phyloP scores from a whole-genome alignment of 352 stramenopile genomes.

The Phytophthora citrophthora region DNA sequence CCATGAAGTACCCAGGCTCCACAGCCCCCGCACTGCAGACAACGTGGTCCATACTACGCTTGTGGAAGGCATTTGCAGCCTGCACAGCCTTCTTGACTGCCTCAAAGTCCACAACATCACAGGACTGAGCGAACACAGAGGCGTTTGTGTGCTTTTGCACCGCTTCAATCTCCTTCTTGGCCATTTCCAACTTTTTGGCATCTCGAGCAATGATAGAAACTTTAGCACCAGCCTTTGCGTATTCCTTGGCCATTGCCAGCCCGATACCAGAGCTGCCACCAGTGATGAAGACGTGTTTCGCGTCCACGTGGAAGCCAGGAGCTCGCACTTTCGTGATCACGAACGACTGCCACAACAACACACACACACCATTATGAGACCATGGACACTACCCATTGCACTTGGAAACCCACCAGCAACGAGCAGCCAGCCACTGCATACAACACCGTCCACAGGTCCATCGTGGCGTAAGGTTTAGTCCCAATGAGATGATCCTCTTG shows the following conservation, averaged over 20 bases:
- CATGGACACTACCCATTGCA: not conserved
- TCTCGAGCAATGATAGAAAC: slow-evolving; percentile 52
- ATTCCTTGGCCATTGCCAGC: slow-evolving; percentile 49
- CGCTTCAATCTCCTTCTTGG: slow-evolving; percentile 44
- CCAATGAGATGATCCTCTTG: not conserved
- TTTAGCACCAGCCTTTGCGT: slow-evolving; percentile 48
- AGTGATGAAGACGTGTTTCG: slow-evolving; percentile 53
- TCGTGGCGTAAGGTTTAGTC: not conserved
- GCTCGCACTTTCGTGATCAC: slow-evolving; percentile 26
- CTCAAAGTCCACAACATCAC: slow-evolving; percentile 50
- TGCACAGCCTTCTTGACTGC: slow-evolving; percentile 45
- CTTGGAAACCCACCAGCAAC: slow-evolving; percentile 15
- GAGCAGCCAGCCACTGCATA: slow-evolving; percentile 23
- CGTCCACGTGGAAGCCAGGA: slow-evolving; percentile 38
- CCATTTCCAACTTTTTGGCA: slow-evolving; percentile 35
- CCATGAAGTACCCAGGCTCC: slow-evolving; percentile 60
- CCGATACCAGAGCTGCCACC: slow-evolving; percentile 57
- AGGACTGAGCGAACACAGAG: slow-evolving; percentile 50
- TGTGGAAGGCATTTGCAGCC: slow-evolving; percentile 53
- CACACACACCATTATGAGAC: not conserved
- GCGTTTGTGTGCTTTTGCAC: slow-evolving; percentile 18
- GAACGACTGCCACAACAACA: slow-evolving; percentile 17
- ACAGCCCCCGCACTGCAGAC: slow-evolving; percentile 54
- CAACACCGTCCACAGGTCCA: slow-evolving; percentile 26
- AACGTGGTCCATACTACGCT: slow-evolving; percentile 50